Conservation (phyloP, 2,329 filamentous ascomycete species). For the Gaeumannomyces sp. region DNA sequence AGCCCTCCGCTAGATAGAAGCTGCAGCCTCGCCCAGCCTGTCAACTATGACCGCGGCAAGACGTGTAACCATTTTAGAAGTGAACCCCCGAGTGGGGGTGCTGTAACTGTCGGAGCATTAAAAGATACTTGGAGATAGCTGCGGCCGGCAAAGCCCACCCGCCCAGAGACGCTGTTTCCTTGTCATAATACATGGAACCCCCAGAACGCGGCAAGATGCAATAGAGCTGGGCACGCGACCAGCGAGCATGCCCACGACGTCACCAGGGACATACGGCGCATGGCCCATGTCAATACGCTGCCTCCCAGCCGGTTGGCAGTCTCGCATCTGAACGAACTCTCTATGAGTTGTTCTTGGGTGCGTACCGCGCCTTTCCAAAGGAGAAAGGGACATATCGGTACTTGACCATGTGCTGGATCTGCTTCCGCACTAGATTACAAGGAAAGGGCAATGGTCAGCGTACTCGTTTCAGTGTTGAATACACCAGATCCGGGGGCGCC, state of each 20-base stretch:
- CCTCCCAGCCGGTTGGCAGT: background rate
- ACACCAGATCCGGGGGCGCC: too few relatives aligned
- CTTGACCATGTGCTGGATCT: slow-evolving; percentile 99
- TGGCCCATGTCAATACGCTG: too few relatives aligned
- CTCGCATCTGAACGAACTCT: background rate
- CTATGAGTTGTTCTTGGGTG: slow-evolving; percentile 45
- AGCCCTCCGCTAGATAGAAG: background rate
- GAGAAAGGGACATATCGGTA: slow-evolving; percentile 96
- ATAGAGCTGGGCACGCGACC: background rate
- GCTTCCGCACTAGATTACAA: slow-evolving; percentile 71
- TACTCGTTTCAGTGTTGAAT: slow-evolving; percentile 11
- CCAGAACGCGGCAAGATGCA: background rate
- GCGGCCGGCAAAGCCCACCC: background rate
- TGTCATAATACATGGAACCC: background rate
- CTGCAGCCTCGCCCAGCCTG: background rate
- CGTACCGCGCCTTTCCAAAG: slow-evolving; percentile 80
- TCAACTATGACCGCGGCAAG: background rate
- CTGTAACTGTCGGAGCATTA: background rate
- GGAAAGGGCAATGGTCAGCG: background rate
- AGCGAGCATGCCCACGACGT: background rate
- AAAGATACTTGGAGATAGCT: background rate
- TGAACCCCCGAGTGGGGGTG: background rate
- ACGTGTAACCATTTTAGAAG: background rate
- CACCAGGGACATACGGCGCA: background rate
- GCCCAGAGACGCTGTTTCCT: background rate